phyloP scores from a whole-genome alignment of 2,329 filamentous ascomycete species.

The Parastagonospora avenae region DNA sequence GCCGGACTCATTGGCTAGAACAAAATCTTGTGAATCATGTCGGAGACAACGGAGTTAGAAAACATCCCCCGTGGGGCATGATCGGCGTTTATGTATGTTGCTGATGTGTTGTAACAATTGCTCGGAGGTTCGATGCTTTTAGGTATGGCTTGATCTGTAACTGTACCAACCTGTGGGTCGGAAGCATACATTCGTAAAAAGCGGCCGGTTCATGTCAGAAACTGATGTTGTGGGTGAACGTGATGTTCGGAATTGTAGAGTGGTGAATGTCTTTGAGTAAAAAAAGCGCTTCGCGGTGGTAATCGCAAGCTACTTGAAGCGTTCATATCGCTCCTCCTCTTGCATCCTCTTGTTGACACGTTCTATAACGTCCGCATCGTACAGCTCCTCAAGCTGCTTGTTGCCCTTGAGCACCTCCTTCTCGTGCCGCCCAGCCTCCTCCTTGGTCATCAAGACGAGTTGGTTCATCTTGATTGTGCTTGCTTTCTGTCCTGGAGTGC shows the following conservation, averaged over 20 bases:
- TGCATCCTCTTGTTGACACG: slow-evolving; percentile 69
- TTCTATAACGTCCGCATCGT: slow-evolving; percentile 69
- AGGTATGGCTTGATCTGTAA: no score
- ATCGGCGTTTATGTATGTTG: slow-evolving; percentile 2
- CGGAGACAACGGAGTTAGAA: slow-evolving; percentile 1
- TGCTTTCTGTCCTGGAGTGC: slow-evolving; percentile 75
- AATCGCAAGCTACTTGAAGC: slow-evolving; percentile 48
- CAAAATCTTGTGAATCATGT: background rate
- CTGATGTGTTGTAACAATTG: background rate
- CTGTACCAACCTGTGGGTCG: no score
- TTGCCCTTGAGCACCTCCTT: slow-evolving; percentile 74
- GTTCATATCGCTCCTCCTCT: slow-evolving; percentile 66
- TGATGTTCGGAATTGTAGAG: background rate
- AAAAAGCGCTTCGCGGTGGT: background rate
- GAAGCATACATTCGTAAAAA: no score
- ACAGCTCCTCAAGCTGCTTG: slow-evolving; percentile 73
- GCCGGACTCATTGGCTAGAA: background rate
- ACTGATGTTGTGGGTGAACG: background rate
- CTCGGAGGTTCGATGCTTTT: no score
- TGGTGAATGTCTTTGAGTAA: background rate
- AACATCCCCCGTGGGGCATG: background rate
- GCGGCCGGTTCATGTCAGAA: no score
- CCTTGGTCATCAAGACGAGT: slow-evolving; percentile 90
- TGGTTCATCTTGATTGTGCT: slow-evolving; percentile 72
- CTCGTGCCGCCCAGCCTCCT: slow-evolving; percentile 82